Percentiles rank a stretch among this genome's conserved stretches.
Conservation (phyloP, 2,329 filamentous ascomycete species). For the Huntiella bhutanensis region DNA sequence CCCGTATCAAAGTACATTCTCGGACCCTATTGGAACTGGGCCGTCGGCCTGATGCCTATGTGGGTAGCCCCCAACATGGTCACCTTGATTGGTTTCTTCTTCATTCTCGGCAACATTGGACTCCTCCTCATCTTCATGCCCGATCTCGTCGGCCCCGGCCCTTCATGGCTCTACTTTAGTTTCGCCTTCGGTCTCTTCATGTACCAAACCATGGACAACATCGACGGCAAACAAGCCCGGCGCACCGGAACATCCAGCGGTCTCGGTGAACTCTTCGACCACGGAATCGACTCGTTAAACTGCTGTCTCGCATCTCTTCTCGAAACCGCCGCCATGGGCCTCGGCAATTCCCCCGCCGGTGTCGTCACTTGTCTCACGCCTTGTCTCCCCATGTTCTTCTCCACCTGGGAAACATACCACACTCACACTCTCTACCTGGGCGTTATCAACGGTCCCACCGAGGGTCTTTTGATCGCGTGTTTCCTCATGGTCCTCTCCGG, state of each 20-base stretch:
- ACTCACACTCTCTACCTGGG: slow-evolving; percentile 93
- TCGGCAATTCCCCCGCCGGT: slow-evolving; percentile 66
- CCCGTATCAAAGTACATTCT: slow-evolving; percentile 85
- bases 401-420: slow-evolving; percentile 98
- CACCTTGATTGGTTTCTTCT: slow-evolving; percentile 83
- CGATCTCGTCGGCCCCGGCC: slow-evolving; percentile 73
- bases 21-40: slow-evolving; percentile 93
- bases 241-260: slow-evolving; percentile 89
- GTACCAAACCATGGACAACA: slow-evolving; percentile 98
- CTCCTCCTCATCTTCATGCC: slow-evolving; percentile 63
- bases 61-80: slow-evolving; percentile 98
- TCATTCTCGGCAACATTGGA: slow-evolving; percentile 70
- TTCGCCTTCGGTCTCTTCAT: slow-evolving; percentile 94
- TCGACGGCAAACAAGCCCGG: slow-evolving; percentile 93
- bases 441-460: slow-evolving; percentile 91
- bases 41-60: slow-evolving; percentile 77
- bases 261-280: slow-evolving; percentile 91
- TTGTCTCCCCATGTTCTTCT: slow-evolving; percentile 96
- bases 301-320: slow-evolving; percentile 84
- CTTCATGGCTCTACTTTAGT: slow-evolving; percentile 85
- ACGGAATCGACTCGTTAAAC: slow-evolving; percentile 95
- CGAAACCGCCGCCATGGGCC: slow-evolving; percentile 81
- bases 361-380: slow-evolving; percentile 84
- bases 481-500: slow-evolving; percentile 72
- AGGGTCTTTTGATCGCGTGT: slow-evolving; percentile 80